Evolutionary conservation across 1,139 yeast species (phyloP).

Genomic region (Arxiozyma bovina): DNA sequence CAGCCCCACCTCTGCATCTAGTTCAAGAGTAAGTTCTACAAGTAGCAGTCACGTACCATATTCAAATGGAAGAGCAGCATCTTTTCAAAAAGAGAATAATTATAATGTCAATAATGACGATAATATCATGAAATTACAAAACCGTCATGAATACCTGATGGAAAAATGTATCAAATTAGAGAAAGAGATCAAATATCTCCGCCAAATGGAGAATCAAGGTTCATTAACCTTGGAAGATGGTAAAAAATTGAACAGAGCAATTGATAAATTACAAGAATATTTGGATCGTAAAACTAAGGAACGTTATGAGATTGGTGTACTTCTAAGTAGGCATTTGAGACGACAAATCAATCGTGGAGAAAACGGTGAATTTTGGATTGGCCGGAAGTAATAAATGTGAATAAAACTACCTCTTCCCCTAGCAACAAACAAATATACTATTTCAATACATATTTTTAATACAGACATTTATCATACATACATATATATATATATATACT

Average conservation of each 20-base stretch:
- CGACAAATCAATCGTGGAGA: conserved; percentile 35
- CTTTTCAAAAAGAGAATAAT: background rate
- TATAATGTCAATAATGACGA: background rate
- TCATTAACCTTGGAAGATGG: conserved; percentile 33
- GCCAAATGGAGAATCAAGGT: conserved; percentile 30
- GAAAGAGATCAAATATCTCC: conserved; percentile 33
- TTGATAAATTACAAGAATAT: conserved; percentile 33
- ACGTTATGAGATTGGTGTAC: conserved; percentile 35
- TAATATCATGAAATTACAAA: conserved; percentile 17
- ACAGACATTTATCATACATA: background rate
- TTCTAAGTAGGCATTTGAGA: conserved; percentile 34
- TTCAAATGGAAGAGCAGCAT: background rate
- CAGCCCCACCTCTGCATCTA: conserved; percentile 8
- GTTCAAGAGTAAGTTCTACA: conserved; percentile 9
- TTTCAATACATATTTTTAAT: background rate
- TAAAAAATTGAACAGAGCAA: conserved; percentile 31
- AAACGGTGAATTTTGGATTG: conserved; percentile 32
- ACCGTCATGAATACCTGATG: conserved; percentile 23
- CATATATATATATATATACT: no score
- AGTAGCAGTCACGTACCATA: background rate
- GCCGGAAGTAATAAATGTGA: conserved; percentile 16
- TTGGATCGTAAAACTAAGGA: conserved; percentile 35
- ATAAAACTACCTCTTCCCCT: no score
- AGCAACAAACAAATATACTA: background rate
- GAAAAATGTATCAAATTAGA: conserved; percentile 31